These are phyloP conservation scores for Leccinum subtestaceum DNA, from an alignment of 768 basidiomycete species.

Conservation along the genomic window DNA sequence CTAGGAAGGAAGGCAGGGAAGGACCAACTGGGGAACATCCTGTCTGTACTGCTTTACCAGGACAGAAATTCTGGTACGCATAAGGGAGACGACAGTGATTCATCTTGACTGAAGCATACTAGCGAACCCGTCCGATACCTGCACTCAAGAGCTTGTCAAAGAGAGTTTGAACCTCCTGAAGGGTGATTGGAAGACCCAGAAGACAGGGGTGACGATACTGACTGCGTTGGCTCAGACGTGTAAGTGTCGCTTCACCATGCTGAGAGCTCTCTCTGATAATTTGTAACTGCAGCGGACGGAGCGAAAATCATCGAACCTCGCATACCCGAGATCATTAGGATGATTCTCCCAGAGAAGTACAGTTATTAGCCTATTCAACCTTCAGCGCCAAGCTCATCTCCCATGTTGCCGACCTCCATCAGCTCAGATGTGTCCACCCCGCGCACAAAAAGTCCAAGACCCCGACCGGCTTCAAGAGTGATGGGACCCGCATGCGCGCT, in stretches of 20 bases:
- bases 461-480: conserved; percentile 17
- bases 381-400: not conserved
- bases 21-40: conserved; percentile 15
- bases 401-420: not conserved
- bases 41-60: conserved; percentile 23
- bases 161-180: conserved; percentile 10
- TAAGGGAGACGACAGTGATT: too few relatives aligned
- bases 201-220: conserved; percentile 24
- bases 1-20: conserved; percentile 15
- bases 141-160: conserved; percentile 13
- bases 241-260: not conserved
- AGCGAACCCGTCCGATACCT: conserved; percentile 8
- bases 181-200: conserved; percentile 17
- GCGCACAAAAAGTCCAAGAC: not conserved
- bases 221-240: conserved; percentile 22
- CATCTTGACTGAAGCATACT: not conserved
- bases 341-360: not conserved
- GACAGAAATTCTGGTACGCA: conserved; percentile 14
- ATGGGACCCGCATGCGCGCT: conserved; percentile 26
- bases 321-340: not conserved
- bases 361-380: not conserved
- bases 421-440: not conserved
- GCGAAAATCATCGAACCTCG: not conserved
- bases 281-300: not conserved
- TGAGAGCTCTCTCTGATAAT: not conserved